A percentile compares a stretch with the other conserved stretches of the same genome.
Conservation (phyloP, 1,139 yeast genomes). For the Saccharomyces hybrid region DNA sequence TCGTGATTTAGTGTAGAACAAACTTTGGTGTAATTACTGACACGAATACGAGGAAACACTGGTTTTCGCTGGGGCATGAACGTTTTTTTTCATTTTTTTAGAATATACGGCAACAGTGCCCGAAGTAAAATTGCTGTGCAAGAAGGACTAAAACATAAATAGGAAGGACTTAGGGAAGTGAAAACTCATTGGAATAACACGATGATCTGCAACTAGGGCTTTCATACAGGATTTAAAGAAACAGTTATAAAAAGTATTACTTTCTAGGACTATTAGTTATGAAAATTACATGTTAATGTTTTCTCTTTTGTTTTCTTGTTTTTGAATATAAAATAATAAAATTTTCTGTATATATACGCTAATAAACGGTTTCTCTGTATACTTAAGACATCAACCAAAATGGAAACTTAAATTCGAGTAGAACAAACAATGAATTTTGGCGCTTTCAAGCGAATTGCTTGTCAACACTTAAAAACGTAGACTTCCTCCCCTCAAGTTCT, state of each 20-base stretch:
- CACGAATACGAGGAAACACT: no score
- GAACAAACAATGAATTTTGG: neutral
- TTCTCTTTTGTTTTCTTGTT: neutral
- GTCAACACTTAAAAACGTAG: neutral
- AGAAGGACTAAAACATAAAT: neutral
- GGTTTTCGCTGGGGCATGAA: no score
- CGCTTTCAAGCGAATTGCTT: neutral
- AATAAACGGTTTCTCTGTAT: neutral
- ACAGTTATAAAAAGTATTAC: neutral
- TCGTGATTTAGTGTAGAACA: no score
- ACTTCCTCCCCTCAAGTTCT: neutral
- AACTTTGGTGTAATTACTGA: no score
- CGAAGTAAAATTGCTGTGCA: no score
- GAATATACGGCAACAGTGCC: no score
- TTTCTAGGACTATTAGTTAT: neutral
- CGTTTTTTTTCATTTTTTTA: no score
- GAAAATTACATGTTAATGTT: neutral
- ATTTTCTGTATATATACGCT: neutral
- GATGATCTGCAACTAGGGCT: neutral
- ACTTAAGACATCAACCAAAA: neutral
- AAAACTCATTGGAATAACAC: neutral
- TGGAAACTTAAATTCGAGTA: neutral
- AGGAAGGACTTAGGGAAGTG: neutral
- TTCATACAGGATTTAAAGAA: neutral
- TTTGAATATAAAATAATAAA: neutral